Evolutionary conservation across 768 basidiomycete genomes (phyloP).

Genomic region (Dentipellis sp.): DNA sequence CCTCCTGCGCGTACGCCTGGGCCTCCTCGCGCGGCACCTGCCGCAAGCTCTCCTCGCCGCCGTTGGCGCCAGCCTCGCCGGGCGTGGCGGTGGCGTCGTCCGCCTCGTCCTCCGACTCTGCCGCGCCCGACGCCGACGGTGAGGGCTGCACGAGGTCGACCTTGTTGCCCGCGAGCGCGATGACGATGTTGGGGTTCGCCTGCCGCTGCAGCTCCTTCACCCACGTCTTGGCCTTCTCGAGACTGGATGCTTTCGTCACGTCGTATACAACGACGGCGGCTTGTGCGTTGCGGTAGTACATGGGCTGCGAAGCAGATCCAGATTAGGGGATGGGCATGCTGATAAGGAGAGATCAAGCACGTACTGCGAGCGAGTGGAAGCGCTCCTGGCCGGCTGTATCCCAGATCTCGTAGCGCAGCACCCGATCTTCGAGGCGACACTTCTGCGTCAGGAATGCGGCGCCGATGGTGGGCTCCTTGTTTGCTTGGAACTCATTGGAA

Average conservation of each 20-base stretch:
- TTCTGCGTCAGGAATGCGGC: constrained; percentile 95
- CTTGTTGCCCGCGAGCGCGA: constrained; percentile 97
- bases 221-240: constrained; percentile 99
- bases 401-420: constrained; percentile 95
- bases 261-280: constrained; percentile 99
- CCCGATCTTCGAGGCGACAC: constrained; percentile 89
- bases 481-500: constrained; percentile 95
- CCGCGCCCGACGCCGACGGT: constrained; percentile 36
- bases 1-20: constrained; percentile 91
- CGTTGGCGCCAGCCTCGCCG: constrained; percentile 49
- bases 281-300: constrained; percentile 98
- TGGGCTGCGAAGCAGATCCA: constrained; percentile 47
- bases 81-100: constrained; percentile 90
- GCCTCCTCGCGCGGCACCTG: constrained; percentile 95
- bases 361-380: constrained; percentile 91
- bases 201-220: constrained; percentile 98
- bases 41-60: constrained; percentile 62
- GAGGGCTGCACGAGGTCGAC: constrained; percentile 79
- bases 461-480: constrained; percentile 98
- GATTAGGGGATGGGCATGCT: constrained; percentile 1
- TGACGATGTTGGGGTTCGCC: constrained; percentile 98
- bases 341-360: constrained; percentile 22
- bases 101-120: constrained; percentile 81
- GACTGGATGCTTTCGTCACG: constrained; percentile 88
- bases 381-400: constrained; percentile 94